Conservation (phyloP, 495 filamentous ascomycete genomes). For the Sphaerosporella brunnea region DNA sequence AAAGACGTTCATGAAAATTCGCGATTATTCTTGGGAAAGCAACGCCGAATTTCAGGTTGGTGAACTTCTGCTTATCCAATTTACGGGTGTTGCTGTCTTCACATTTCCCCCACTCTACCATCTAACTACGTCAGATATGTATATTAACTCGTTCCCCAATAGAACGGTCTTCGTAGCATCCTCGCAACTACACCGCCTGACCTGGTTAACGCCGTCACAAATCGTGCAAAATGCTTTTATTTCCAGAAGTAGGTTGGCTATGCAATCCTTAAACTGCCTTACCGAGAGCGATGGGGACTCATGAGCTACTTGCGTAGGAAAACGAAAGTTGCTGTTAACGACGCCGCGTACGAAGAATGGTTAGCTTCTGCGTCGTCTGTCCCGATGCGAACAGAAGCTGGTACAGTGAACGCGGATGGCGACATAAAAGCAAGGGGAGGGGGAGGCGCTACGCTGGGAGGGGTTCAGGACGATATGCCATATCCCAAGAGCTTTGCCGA, state of each 20-base stretch:
- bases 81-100: no score
- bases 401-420: no score
- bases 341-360: constrained; percentile 17
- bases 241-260: constrained; percentile 23
- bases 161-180: constrained; percentile 22
- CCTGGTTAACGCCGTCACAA: constrained; percentile 13
- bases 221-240: constrained; percentile 27
- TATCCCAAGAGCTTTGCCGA: constrained; percentile 80
- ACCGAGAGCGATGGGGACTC: no score
- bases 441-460: not conserved
- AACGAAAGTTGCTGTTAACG: constrained; percentile 15
- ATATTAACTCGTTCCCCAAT: no score
- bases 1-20: constrained; percentile 25
- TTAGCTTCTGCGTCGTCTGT: no score
- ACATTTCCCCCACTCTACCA: not conserved
- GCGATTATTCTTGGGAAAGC: constrained; percentile 34
- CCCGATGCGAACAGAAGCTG: no score
- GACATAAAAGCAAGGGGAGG: not conserved
- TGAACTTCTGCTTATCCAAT: not conserved
- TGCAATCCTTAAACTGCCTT: no score
- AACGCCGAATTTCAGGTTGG: constrained; percentile 38
- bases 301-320: no score
- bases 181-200: constrained; percentile 19
- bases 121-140: no score
- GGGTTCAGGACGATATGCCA: constrained; percentile 32